phyloP scores from a whole-genome alignment of 371 early-diverging fungal genomes.

The Actinomortierella wolfii region DNA sequence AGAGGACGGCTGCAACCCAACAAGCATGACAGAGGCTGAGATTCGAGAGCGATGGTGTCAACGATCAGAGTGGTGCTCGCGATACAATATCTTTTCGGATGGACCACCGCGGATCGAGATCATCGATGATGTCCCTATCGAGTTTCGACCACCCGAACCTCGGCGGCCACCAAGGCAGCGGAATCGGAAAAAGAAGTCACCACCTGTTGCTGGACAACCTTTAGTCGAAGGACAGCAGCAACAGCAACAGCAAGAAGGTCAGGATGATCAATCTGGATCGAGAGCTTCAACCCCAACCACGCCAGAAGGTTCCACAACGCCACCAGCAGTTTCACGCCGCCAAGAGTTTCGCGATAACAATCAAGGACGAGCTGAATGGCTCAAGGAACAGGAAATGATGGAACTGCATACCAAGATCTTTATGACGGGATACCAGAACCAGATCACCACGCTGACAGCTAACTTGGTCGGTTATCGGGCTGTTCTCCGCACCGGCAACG shows the following conservation, averaged over 20 bases:
- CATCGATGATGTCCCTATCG: conserved; percentile 20
- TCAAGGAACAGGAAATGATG: conserved; percentile 24
- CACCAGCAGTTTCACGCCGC: too few relatives aligned
- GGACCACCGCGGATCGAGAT: conserved; percentile 37
- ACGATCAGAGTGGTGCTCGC: conserved; percentile 32
- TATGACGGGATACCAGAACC: conserved; percentile 18
- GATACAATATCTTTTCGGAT: conserved; percentile 23
- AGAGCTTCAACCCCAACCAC: background rate
- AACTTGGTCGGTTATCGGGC: conserved; percentile 36
- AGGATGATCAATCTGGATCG: background rate
- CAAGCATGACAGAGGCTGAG: too few relatives aligned
- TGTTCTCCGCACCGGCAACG: conserved; percentile 15
- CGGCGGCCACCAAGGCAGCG: too few relatives aligned
- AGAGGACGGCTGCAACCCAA: conserved; percentile 5
- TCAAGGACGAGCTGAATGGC: too few relatives aligned
- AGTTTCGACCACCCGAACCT: too few relatives aligned
- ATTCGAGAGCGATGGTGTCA: conserved; percentile 32
- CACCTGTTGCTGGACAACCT: too few relatives aligned
- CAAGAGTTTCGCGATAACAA: too few relatives aligned
- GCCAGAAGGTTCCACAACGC: background rate
- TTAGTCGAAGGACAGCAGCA: conserved; percentile 4
- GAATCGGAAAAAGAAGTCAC: too few relatives aligned
- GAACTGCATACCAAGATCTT: conserved; percentile 35
- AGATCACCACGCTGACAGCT: conserved; percentile 31
- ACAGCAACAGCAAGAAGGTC: background rate